These are phyloP conservation scores for Leonotis leonurus DNA, from an alignment of 257 asterid species.

Conservation along the genomic window DNA sequence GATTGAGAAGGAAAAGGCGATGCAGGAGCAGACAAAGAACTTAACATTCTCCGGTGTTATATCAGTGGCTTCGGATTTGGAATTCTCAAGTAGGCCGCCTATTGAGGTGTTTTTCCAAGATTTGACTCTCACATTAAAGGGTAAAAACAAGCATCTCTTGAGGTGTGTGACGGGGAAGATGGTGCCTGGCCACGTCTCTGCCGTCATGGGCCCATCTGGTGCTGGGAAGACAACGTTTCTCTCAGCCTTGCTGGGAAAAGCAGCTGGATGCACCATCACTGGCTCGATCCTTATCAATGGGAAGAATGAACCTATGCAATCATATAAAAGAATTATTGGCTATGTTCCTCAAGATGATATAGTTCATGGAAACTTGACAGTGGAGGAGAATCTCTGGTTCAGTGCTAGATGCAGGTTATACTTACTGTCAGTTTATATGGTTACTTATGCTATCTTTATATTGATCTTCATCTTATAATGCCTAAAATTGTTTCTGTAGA, in stretches of 20 bases:
- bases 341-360: slow-evolving; percentile 98
- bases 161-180: slow-evolving; percentile 85
- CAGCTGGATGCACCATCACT: slow-evolving; percentile 74
- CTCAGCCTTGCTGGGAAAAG: slow-evolving; percentile 91
- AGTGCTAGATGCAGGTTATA: slow-evolving; percentile 96
- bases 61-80: slow-evolving; percentile 67
- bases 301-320: slow-evolving; percentile 64
- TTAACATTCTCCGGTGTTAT: slow-evolving; percentile 90
- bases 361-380: slow-evolving; percentile 95
- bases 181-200: slow-evolving; percentile 88
- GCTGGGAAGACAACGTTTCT: slow-evolving; percentile 98
- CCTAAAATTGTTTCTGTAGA: slow-evolving; percentile 30
- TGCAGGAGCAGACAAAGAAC: slow-evolving; percentile 74
- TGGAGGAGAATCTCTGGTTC: slow-evolving; percentile 99
- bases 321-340: slow-evolving; percentile 79
- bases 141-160: slow-evolving; percentile 74
- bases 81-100: slow-evolving; percentile 56
- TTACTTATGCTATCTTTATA: not conserved
- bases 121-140: slow-evolving; percentile 77
- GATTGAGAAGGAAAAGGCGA: slow-evolving; percentile 87
- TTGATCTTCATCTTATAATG: not conserved
- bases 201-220: slow-evolving; percentile 99
- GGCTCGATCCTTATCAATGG: slow-evolving; percentile 86
- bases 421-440: too few species aligned
- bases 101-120: slow-evolving; percentile 83